Evolutionary conservation across 1,139 yeast species (phyloP), one percentile per base, ranked within the genome.

Genomic region (Pichia terricola): DNA sequence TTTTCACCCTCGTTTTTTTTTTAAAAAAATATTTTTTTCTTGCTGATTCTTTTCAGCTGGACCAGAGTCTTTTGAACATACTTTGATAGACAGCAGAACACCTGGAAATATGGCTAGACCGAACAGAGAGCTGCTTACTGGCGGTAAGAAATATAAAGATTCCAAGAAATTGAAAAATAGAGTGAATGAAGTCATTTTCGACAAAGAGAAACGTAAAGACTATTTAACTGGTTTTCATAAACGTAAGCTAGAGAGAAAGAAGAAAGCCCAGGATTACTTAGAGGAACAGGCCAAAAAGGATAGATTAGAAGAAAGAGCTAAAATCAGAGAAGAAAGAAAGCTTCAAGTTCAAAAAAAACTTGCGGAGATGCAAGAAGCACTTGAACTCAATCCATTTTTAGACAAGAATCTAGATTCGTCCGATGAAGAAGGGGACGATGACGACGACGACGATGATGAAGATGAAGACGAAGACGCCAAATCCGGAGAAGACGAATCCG

Each of bases 201-300:
- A 89, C 64, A 76, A 78, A 53, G 83, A 75, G 35, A 74, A 80
- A 28, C 69, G 96, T 61, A 65, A 67, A 61, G 95, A 89, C 49
- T 91, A 81, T 62, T 68, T 91, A 54, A 91, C 96, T 1, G 98
- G 98, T 33, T 91, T 91, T 61, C 98, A 91, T 63, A 91, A 91
- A 65, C 75, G 98, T 58, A 91, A 91, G 63, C 60, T 89, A 26
- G 84, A 84, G 58, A 73, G 97, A 61, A 85, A 84, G 64, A 89
- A 87, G 65, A 81, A 81, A 53, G 97, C 97, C 0, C 79, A 77
- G 52, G 84, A 76, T 48, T 78, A 72, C 54, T 75, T 73, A 42
- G 78, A 81, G 54, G 95, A 88, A 59, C 85, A 81, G 57, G 94
- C 81, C 5, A 71, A 89, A 51, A 67, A 79, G 50, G 79, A 77